A percentile compares a stretch with the other conserved stretches of the same genome.
Evolutionary conservation across 306 rosid species (phyloP).

Genomic region (Arachis hypogaea): DNA sequence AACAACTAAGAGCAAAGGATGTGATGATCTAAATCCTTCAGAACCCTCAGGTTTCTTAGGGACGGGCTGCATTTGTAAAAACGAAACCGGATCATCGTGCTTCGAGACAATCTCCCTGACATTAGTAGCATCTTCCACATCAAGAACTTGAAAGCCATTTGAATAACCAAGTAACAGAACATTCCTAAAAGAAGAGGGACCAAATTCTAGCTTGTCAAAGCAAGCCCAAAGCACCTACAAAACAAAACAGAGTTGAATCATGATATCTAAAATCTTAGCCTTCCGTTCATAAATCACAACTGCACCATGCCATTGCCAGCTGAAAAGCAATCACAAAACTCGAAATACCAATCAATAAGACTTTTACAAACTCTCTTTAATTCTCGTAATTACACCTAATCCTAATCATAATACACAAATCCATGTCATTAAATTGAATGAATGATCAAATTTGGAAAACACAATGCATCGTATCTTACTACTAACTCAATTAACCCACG

Average conservation of each 20-base stretch:
- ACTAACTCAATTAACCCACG: not conserved
- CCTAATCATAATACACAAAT: not conserved
- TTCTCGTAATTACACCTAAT: not conserved
- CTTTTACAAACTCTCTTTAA: not conserved
- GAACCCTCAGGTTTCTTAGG: slow-evolving; percentile 60
- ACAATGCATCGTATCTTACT: not conserved
- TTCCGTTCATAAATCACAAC: slow-evolving; percentile 16
- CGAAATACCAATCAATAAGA: not conserved
- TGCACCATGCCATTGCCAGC: not conserved
- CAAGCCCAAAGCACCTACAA: slow-evolving; percentile 88
- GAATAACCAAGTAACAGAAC: slow-evolving; percentile 88
- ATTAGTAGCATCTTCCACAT: slow-evolving; percentile 83
- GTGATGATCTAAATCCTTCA: slow-evolving; percentile 82
- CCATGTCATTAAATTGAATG: not conserved
- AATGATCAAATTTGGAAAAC: not conserved
- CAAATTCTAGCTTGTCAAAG: slow-evolving; percentile 78
- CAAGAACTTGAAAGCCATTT: slow-evolving; percentile 95
- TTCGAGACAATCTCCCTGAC: slow-evolving; percentile 81
- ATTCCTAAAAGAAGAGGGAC: slow-evolving; percentile 59
- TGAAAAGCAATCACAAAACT: not conserved
- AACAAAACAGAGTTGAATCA: slow-evolving; percentile 27
- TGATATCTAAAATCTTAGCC: not conserved
- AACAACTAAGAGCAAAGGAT: slow-evolving; percentile 93
- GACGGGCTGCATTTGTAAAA: slow-evolving; percentile 87
- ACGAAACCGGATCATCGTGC: slow-evolving; percentile 93